A percentile compares a stretch with the other conserved stretches of the same genome.
Conservation (phyloP, 352 stramenopile genomes). For the Peronosclerospora sorghi region DNA sequence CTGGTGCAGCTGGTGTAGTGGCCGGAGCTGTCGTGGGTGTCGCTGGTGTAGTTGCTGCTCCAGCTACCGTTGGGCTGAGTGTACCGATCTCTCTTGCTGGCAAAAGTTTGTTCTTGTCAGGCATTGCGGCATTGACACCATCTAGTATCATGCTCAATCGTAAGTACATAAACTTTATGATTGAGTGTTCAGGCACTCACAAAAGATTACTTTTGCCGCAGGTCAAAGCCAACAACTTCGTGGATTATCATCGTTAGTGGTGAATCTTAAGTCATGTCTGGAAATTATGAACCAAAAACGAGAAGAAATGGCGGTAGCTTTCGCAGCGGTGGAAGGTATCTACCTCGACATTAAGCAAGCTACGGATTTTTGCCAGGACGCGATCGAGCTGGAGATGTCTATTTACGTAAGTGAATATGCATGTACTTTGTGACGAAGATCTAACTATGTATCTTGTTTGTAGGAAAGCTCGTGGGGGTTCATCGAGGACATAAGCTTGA, state of each 20-base stretch:
- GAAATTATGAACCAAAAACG: constrained; percentile 83
- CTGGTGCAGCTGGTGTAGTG: constrained; percentile 67
- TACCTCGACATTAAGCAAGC: constrained; percentile 80
- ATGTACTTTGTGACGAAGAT: not conserved
- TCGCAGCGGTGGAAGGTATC: constrained; percentile 54
- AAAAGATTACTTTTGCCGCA: constrained; percentile 11
- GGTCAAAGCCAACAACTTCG: constrained; percentile 75
- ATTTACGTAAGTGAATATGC: constrained; percentile 34
- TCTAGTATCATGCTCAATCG: constrained; percentile 81
- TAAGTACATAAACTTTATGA: constrained; percentile 23
- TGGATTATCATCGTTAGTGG: constrained; percentile 59
- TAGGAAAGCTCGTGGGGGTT: constrained; percentile 77
- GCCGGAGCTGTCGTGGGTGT: constrained; percentile 68
- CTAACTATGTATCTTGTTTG: constrained; percentile 1
- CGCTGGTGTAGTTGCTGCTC: constrained; percentile 61
- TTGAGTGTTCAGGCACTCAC: not conserved
- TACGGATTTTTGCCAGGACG: constrained; percentile 69
- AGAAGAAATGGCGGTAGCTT: constrained; percentile 61
- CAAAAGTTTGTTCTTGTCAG: constrained; percentile 78
- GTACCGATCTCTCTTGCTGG: constrained; percentile 71
- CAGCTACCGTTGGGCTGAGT: constrained; percentile 70
- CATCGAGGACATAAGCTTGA: constrained; percentile 64
- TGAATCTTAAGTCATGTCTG: constrained; percentile 72
- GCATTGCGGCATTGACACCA: constrained; percentile 61
- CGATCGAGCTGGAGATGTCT: constrained; percentile 66